Evolutionary conservation across 352 stramenopile genomes (phyloP), one percentile per base, ranked within the genome.

Genomic region (Phytophthora pisi): DNA sequence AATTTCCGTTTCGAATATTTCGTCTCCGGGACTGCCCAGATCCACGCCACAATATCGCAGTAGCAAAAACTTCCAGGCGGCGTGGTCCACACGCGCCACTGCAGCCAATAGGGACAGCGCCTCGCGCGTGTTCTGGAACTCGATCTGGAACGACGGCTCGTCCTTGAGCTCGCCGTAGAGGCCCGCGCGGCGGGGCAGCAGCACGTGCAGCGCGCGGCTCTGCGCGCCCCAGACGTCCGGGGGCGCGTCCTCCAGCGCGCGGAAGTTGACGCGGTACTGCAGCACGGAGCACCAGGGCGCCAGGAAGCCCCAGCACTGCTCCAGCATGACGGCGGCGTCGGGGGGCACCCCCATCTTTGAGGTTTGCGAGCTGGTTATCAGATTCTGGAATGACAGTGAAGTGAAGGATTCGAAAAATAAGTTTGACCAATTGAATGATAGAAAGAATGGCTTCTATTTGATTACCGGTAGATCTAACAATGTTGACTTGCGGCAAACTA

Each of bases 41-140:
- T 64, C 18, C n/a, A 64, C 46, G n/a, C 46, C 54, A 24, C 61
- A 69, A 8, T 64, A 42, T 53, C 51, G 58, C 34, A 56, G 11
- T 7, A 69, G 50, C 50, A 64, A 49, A 40, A 54, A 66, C 40
- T 66, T 61, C 57, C 51, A 71, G 10, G 30, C 64, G 16, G 53
- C 8, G 23, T 55, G 57, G 23, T 70, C 63, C 51, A 68, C 60
- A 10, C 55, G 42, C 1, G 42, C 60, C 9, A 63, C 61, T 30
- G 45, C 45, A 26, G 63, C 63, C 57, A 71, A 51, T 26, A 66
- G 57, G 10, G 55, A 40, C 2, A 66, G 58, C 16, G 57, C 57
- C 34, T 71, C 64, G 38, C 51, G 15, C 2, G 57, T 55, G 20
- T 66, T 71, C 30, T 71, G 49, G 31, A 71, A 71, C 30, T 71